These are phyloP conservation scores for Verticillium nubilum DNA, from an alignment of 2,329 filamentous ascomycete genomes.

Conservation along the genomic window DNA sequence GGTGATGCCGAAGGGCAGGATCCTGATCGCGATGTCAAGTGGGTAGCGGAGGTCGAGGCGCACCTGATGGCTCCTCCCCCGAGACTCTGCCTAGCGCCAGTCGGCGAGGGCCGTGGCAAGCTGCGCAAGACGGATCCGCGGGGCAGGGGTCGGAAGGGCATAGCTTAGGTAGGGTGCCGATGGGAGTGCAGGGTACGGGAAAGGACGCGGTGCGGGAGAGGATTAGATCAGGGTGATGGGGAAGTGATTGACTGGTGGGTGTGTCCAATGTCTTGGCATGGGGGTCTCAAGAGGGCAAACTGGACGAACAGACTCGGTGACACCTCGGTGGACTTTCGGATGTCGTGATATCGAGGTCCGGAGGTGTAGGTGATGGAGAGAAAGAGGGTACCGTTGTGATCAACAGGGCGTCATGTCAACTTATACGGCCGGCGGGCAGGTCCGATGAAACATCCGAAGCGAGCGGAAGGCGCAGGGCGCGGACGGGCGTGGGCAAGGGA, in stretches of 20 bases:
- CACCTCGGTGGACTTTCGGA: neutral
- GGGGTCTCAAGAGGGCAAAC: too few relatives aligned
- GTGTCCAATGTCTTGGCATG: neutral
- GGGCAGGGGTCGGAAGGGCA: neutral
- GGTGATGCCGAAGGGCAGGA: neutral
- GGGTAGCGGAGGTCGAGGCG: neutral
- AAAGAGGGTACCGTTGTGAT: neutral
- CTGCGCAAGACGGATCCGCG: neutral
- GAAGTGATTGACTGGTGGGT: neutral
- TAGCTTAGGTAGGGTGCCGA: neutral
- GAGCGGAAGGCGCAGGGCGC: neutral
- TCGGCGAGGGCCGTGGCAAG: neutral
- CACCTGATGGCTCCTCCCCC: neutral
- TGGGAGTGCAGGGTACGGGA: neutral
- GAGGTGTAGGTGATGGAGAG: neutral
- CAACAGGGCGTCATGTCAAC: neutral
- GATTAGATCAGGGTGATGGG: too few relatives aligned
- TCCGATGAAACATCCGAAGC: conserved; percentile 2
- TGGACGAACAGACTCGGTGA: neutral
- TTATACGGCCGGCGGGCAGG: conserved; percentile 2
- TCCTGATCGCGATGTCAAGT: neutral
- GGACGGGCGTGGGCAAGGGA: neutral
- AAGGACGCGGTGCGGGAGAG: too few relatives aligned
- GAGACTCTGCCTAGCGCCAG: neutral
- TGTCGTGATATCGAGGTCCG: neutral